Base-by-base conservation (phyloP, 2,329 filamentous ascomycete species). In the Cladophialophora immunda region DNA sequence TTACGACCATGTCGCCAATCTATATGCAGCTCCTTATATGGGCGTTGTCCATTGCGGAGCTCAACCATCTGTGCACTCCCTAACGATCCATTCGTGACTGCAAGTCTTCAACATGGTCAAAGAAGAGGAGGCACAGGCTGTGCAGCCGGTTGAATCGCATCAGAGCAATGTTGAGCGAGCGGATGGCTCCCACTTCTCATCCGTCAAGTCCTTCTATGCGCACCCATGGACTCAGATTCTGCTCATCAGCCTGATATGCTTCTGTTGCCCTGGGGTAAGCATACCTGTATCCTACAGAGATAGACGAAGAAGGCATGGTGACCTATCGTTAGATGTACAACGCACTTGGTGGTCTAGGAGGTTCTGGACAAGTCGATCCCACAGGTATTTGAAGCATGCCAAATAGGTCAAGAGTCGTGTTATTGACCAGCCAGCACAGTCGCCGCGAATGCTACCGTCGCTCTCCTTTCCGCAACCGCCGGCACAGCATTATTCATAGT, bases 401-500 rank as follows among this genome's bases (percentile, higher is more conserved):
- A 25, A 13, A 25, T 15, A 25, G 9, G 11, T 25, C 45, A 15
- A 50, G 15, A 27, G 22, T 3, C 9, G 7, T 25, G 19, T 5
- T n/a, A 27, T 50, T 50, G 22, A 50, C 45, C 45, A 25, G 27
- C 45, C 8, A 25, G 11, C 11, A 27, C 45, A 8, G 68, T 67
- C 3, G 59, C 66, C 1, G 64, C 62, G n/a, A 68, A 66, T 27
- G 63, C 66, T 19, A 68, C 59, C 15, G 60, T 67, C 17, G 68
- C 66, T 4, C 50, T 67, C 22, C 62, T 93, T 81, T 88, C 87
- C 69, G 90, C 89, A 38, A 92, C 93, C 76, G 87, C 86, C 65
- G 84, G 88, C 2, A 82, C 89, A 13, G 87, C 82, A 1, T 73
- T 86, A 17, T 89, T 89, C 81, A 87, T 88, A 69, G 86, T 86